A percentile compares a stretch with the other conserved stretches of the same genome.
phyloP scores from a whole-genome alignment of 108 stramenopile genomes.

The Skeletonema marinoi region DNA sequence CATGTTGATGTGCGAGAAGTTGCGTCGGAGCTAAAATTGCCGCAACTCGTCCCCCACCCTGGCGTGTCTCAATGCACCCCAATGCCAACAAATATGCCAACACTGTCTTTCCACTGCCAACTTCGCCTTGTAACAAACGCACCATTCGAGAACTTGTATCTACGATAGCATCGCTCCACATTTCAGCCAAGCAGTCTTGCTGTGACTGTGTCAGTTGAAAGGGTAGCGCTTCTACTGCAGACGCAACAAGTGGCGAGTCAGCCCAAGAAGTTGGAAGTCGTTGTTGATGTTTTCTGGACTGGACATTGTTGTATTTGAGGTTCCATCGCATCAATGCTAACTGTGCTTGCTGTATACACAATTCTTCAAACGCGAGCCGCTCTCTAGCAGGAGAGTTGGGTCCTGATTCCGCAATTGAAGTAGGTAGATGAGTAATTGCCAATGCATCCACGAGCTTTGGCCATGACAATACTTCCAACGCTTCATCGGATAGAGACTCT shows the following conservation, averaged over 20 bases:
- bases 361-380: slow-evolving; percentile 36
- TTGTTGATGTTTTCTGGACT: not conserved
- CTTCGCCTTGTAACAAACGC: slow-evolving; percentile 66
- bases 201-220: slow-evolving; percentile 51
- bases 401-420: slow-evolving; percentile 12
- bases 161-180: slow-evolving; percentile 55
- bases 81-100: slow-evolving; percentile 58
- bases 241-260: slow-evolving; percentile 21
- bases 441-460: slow-evolving; percentile 30
- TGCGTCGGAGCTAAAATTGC: slow-evolving; percentile 65
- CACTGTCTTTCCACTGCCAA: slow-evolving; percentile 72
- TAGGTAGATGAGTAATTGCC: slow-evolving; percentile 26
- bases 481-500: slow-evolving; percentile 25
- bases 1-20: slow-evolving; percentile 62
- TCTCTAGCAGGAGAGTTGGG: slow-evolving; percentile 17
- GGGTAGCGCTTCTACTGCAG: slow-evolving; percentile 29
- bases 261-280: slow-evolving; percentile 3
- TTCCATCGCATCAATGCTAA: slow-evolving; percentile 25
- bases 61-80: slow-evolving; percentile 47
- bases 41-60: slow-evolving; percentile 46
- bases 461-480: slow-evolving; percentile 13
- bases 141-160: slow-evolving; percentile 52
- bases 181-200: slow-evolving; percentile 33
- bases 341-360: slow-evolving; percentile 38
- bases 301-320: slow-evolving; percentile 18